These are phyloP conservation scores for Crithidia acanthocephali DNA, from an alignment of 208 protist species.

Conservation along the genomic window DNA sequence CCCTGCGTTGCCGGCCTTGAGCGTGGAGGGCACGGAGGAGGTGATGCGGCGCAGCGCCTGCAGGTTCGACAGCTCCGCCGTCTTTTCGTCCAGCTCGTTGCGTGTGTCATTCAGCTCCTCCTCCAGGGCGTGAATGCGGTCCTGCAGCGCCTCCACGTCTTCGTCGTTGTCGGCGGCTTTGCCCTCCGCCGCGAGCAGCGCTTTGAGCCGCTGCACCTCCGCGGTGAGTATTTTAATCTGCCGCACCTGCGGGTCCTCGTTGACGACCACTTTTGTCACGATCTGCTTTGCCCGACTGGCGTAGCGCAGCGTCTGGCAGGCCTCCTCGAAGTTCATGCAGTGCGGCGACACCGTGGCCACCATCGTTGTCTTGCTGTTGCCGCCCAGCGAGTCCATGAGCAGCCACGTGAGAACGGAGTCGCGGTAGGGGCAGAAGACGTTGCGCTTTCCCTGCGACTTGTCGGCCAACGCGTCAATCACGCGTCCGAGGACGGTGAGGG, in stretches of 20 bases:
- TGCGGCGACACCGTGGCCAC: conserved; percentile 95
- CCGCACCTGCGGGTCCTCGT: conserved; percentile 92
- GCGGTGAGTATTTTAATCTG: conserved; percentile 72
- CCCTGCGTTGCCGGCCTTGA: conserved; percentile 31
- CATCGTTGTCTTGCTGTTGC: conserved; percentile 95
- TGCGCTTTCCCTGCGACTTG: conserved; percentile 48
- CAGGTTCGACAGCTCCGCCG: conserved; percentile 39
- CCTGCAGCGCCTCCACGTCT: conserved; percentile 57
- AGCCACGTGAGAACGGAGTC: conserved; percentile 92
- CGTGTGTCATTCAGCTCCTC: conserved; percentile 46
- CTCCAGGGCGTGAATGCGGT: conserved; percentile 44
- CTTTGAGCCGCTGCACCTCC: conserved; percentile 74
- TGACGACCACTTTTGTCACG: conserved; percentile 88
- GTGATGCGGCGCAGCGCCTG: conserved; percentile 21
- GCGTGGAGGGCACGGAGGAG: conserved; percentile 14
- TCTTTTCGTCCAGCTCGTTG: conserved; percentile 41
- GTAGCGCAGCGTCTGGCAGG: conserved; percentile 93
- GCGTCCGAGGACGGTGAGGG: conserved; percentile 88
- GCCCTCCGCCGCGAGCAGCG: conserved; percentile 43
- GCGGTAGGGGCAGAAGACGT: conserved; percentile 86
- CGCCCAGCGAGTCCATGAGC: conserved; percentile 88
- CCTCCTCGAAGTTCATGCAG: conserved; percentile 90
- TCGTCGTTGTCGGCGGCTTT: conserved; percentile 44
- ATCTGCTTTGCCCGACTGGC: conserved; percentile 92
- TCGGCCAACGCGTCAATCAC: conserved; percentile 85